These are phyloP conservation scores for Pseudoturritis turrita DNA, from an alignment of 345 rosid species.

Conservation along the genomic window DNA sequence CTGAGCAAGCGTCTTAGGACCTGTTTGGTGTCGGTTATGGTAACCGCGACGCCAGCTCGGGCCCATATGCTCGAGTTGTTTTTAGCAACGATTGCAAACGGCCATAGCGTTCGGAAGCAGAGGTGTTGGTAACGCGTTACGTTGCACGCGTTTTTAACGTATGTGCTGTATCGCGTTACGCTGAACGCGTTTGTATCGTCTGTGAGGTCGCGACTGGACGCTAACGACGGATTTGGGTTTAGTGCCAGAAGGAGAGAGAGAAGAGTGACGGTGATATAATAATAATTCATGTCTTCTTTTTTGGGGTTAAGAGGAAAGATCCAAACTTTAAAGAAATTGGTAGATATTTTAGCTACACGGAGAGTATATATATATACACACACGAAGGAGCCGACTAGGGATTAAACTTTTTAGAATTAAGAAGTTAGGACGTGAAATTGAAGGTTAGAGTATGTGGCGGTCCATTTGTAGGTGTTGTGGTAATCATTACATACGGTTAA, in stretches of 20 bases:
- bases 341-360: not conserved
- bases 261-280: not conserved
- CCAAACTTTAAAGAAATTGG: not conserved
- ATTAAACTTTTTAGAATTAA: not conserved
- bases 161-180: slow-evolving; percentile 20
- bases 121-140: slow-evolving; percentile 57
- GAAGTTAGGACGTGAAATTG: slow-evolving; percentile 2
- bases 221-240: slow-evolving; percentile 9
- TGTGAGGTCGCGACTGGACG: not conserved
- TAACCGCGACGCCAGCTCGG: slow-evolving; percentile 70
- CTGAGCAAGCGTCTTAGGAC: slow-evolving; percentile 20
- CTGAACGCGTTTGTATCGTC: not conserved
- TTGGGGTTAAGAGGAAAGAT: not conserved
- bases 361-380: not conserved
- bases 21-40: slow-evolving; percentile 48
- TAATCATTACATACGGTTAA: slow-evolving; percentile 3
- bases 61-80: slow-evolving; percentile 73
- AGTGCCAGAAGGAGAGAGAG: slow-evolving; percentile 24
- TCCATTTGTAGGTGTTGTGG: not conserved
- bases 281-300: not conserved
- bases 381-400: not conserved
- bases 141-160: slow-evolving; percentile 65
- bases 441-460: not conserved
- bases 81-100: slow-evolving; percentile 56
- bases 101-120: slow-evolving; percentile 55